Conservation (phyloP, 2,329 filamentous ascomycete genomes). For the Fusarium equiseti region DNA sequence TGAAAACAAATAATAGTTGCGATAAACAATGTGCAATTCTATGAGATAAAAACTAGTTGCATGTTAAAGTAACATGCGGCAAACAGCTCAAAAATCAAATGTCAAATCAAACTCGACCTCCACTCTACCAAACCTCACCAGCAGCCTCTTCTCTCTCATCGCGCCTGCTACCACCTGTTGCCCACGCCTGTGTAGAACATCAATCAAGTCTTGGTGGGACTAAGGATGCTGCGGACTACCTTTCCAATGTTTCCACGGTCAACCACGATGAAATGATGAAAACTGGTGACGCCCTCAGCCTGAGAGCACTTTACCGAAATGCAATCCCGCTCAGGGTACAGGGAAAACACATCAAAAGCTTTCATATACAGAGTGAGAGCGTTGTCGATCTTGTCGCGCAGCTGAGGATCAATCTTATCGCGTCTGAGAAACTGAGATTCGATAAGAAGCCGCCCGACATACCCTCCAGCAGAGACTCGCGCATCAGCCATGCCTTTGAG, state of each 20-base stretch:
- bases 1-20: not conserved
- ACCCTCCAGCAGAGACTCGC: not conserved
- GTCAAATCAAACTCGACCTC: not conserved
- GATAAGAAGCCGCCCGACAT: not conserved
- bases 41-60: not conserved
- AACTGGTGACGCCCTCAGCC: not conserved
- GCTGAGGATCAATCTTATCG: not conserved
- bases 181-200: not conserved
- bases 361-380: not conserved
- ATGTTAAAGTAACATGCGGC: not conserved
- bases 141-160: not conserved
- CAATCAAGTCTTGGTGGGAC: not conserved
- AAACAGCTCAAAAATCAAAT: not conserved
- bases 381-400: not conserved
- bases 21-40: not conserved
- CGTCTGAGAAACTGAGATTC: not conserved
- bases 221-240: not conserved
- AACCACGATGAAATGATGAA: not conserved
- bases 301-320: not conserved
- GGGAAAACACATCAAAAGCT: not conserved
- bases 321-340: not conserved
- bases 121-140: accelerated
- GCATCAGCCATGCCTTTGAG: not conserved
- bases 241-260: not conserved
- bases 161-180: not conserved